Evolutionary conservation across 2,329 filamentous ascomycete genomes (phyloP).

Genomic region (Leptodontidium sp.): DNA sequence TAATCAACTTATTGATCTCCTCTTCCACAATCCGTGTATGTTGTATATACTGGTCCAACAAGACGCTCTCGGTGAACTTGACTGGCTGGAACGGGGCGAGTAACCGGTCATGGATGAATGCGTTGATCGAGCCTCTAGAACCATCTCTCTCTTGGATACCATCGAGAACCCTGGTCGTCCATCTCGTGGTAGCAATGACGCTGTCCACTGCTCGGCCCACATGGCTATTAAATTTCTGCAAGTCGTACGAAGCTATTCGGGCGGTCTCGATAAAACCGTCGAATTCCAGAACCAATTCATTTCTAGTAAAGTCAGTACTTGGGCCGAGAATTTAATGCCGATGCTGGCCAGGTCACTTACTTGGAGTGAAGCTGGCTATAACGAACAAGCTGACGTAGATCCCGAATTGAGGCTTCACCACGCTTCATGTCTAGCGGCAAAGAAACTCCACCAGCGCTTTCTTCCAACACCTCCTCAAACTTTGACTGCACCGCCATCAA

Average conservation of each 20-base stretch:
- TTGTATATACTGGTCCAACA: slow-evolving; percentile 78
- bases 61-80: slow-evolving; percentile 65
- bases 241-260: slow-evolving; percentile 67
- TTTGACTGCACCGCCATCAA: slow-evolving; percentile 78
- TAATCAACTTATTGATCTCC: slow-evolving; percentile 72
- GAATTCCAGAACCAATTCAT: slow-evolving; percentile 79
- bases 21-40: slow-evolving; percentile 76
- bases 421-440: slow-evolving; percentile 83
- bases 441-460: slow-evolving; percentile 69
- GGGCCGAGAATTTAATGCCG: background rate
- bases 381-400: slow-evolving; percentile 75
- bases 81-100: slow-evolving; percentile 68
- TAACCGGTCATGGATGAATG: slow-evolving; percentile 55
- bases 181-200: slow-evolving; percentile 77
- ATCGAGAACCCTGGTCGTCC: slow-evolving; percentile 66
- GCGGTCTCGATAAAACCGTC: slow-evolving; percentile 78
- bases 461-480: slow-evolving; percentile 78
- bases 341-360: slow-evolving; percentile 36
- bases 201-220: slow-evolving; percentile 78
- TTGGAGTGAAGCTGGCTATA: slow-evolving; percentile 71
- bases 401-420: slow-evolving; percentile 76
- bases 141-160: slow-evolving; percentile 43
- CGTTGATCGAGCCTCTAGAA: slow-evolving; percentile 47
- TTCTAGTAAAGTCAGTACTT: slow-evolving; percentile 48
- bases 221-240: slow-evolving; percentile 79